phyloP scores from a whole-genome alignment of 768 basidiomycete genomes.

The Plicaturopsis crispa region DNA sequence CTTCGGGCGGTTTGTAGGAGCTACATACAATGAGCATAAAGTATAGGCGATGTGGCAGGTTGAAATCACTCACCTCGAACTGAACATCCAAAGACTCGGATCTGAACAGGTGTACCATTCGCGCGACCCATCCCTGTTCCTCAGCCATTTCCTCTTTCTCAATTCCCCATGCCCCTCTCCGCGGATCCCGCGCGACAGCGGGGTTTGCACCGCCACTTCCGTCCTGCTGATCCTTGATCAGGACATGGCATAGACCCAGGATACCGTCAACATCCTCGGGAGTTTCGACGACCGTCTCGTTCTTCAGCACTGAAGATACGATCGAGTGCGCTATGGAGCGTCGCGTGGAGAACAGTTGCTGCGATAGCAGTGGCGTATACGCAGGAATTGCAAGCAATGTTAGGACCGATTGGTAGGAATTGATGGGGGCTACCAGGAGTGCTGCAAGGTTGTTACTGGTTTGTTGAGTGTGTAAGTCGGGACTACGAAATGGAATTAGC shows the following conservation, averaged over 20 bases:
- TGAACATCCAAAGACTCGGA: constrained; percentile 83
- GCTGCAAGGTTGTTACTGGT: constrained; percentile 89
- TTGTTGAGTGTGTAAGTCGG: constrained; percentile 83
- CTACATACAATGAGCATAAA: constrained; percentile 36
- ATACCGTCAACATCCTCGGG: constrained; percentile 94
- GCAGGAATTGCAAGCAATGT: constrained; percentile 94
- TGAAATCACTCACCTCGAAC: constrained; percentile 62
- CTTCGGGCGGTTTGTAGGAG: constrained; percentile 85
- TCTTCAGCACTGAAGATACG: constrained; percentile 91
- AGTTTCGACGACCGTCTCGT: constrained; percentile 90
- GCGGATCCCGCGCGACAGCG: constrained; percentile 37
- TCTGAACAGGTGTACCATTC: constrained; percentile 95
- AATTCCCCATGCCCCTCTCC: constrained; percentile 50
- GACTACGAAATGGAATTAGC: constrained; percentile 31
- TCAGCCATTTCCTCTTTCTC: constrained; percentile 93
- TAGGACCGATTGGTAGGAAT: constrained; percentile 92
- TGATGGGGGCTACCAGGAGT: constrained; percentile 89
- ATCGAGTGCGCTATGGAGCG: constrained; percentile 92
- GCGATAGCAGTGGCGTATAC: constrained; percentile 75
- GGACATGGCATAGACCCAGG: constrained; percentile 84
- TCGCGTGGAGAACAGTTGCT: constrained; percentile 85
- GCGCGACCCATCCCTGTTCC: constrained; percentile 97
- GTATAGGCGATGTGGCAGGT: not conserved
- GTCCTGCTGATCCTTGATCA: constrained; percentile 72
- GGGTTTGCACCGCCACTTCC: constrained; percentile 22